Percentiles rank a stretch among this genome's conserved stretches.
Conservation (phyloP, 2,329 filamentous ascomycete species). For the Neonectria punicea region DNA sequence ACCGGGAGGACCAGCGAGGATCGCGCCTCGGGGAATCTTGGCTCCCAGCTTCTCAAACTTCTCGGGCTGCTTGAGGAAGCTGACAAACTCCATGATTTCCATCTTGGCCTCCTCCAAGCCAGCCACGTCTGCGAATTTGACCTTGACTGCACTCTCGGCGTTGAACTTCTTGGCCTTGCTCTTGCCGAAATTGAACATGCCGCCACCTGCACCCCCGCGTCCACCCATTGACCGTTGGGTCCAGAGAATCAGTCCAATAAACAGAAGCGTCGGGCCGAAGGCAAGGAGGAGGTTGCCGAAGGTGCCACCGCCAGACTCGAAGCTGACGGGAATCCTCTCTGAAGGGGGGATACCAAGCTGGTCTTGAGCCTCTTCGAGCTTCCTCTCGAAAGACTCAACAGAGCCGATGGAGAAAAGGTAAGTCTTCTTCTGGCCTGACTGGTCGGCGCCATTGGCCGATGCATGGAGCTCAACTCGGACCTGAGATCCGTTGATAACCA, state of each 20-base stretch:
- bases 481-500: conserved; percentile 75
- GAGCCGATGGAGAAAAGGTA: conserved; percentile 98
- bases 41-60: conserved; percentile 94
- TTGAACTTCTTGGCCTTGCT: conserved; percentile 98
- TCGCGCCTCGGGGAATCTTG: conserved; percentile 97
- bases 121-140: conserved; percentile 96
- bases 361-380: conserved; percentile 86
- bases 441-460: conserved; percentile 61
- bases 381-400: conserved; percentile 89
- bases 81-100: conserved; percentile 99
- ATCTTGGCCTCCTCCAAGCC: conserved; percentile 98
- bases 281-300: conserved; percentile 77
- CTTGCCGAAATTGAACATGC: conserved; percentile 96
- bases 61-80: conserved; percentile 93
- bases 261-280: conserved; percentile 87
- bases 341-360: conserved; percentile 85
- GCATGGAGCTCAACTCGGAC: conserved; percentile 86
- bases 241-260: conserved; percentile 86
- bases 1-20: conserved; percentile 95
- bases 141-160: conserved; percentile 94
- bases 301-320: conserved; percentile 80
- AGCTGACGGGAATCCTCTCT: conserved; percentile 95
- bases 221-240: conserved; percentile 79
- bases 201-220: conserved; percentile 71
- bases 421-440: conserved; percentile 43